phyloP scores from a whole-genome alignment of 192 early-diverging fungal genomes.

The Podochytrium sp. region DNA sequence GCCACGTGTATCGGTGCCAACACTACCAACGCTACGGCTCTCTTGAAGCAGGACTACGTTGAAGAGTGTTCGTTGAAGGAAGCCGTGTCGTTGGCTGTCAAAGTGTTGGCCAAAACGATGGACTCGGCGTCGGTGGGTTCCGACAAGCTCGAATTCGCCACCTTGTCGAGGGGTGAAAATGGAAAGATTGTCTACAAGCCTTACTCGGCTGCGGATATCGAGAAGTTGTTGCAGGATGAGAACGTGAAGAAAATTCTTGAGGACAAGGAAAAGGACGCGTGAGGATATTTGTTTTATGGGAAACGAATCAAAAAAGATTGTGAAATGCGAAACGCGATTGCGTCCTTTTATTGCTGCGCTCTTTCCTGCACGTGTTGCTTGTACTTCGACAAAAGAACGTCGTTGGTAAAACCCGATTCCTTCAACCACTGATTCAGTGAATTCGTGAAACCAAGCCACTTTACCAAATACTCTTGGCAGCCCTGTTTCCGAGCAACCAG shows the following conservation, averaged over 20 bases:
- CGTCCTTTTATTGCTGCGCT: no score
- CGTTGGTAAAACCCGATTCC: no score
- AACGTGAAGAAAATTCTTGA: conserved; percentile 45
- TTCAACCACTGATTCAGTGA: no score
- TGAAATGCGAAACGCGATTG: not conserved
- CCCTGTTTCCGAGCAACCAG: no score
- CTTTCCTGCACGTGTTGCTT: no score
- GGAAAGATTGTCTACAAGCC: conserved; percentile 68
- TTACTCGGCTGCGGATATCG: conserved; percentile 78
- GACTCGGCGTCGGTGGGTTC: conserved; percentile 87
- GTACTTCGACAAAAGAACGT: no score
- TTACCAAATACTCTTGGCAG: no score
- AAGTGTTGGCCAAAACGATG: conserved; percentile 97
- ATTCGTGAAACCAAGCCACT: no score
- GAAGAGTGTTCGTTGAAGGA: conserved; percentile 85
- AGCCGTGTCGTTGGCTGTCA: conserved; percentile 88
- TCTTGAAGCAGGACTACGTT: conserved; percentile 97
- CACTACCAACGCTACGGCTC: conserved; percentile 85
- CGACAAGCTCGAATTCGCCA: conserved; percentile 95
- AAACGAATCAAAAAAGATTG: not conserved
- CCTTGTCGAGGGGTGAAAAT: conserved; percentile 64
- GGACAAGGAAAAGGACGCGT: conserved; percentile 35
- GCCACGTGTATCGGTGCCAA: conserved; percentile 98
- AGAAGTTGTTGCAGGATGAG: conserved; percentile 79
- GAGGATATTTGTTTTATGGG: not conserved